Conservation (phyloP, 495 filamentous ascomycete species). For the Daldinia grandis region DNA sequence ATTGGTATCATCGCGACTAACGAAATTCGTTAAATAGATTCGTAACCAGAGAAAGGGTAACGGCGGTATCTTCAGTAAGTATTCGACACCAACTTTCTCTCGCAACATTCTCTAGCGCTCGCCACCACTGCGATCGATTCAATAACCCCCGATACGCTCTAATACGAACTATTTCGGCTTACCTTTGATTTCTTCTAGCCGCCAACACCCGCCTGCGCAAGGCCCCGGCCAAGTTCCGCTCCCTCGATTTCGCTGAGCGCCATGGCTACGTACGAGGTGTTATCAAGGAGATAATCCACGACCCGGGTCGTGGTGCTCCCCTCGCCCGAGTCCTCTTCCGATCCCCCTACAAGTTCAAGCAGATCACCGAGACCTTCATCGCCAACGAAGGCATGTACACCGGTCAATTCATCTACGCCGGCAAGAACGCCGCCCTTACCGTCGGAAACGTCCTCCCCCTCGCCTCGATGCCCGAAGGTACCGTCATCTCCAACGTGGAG, state of each 20-base stretch:
- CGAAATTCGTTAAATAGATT: constrained; percentile 61
- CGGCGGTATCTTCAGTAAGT: constrained; percentile 97
- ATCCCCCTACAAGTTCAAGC: constrained; percentile 89
- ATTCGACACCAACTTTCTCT: constrained; percentile 9
- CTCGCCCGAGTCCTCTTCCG: constrained; percentile 97
- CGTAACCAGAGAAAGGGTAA: constrained; percentile 98
- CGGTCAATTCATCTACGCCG: constrained; percentile 99
- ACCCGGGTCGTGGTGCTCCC: constrained; percentile 96
- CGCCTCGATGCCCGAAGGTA: constrained; percentile 94
- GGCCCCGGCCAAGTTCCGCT: constrained; percentile 85
- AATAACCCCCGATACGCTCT: constrained; percentile 8
- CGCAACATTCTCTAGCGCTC: background rate
- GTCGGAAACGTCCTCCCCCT: constrained; percentile 98
- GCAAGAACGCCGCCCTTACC: constrained; percentile 95
- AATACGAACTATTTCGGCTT: constrained; percentile 26
- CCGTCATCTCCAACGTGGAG: constrained; percentile 97
- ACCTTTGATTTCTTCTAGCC: constrained; percentile 41
- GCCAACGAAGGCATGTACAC: constrained; percentile 99
- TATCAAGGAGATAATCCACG: constrained; percentile 99
- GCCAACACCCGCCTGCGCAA: constrained; percentile 90
- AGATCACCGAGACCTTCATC: constrained; percentile 96
- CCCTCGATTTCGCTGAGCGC: constrained; percentile 92
- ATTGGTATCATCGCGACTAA: constrained; percentile 31
- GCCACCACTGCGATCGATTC: constrained; percentile 27
- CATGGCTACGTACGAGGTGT: constrained; percentile 97